Conservation (phyloP, 257 asterid genomes). For the Ehretia macrophylla region DNA sequence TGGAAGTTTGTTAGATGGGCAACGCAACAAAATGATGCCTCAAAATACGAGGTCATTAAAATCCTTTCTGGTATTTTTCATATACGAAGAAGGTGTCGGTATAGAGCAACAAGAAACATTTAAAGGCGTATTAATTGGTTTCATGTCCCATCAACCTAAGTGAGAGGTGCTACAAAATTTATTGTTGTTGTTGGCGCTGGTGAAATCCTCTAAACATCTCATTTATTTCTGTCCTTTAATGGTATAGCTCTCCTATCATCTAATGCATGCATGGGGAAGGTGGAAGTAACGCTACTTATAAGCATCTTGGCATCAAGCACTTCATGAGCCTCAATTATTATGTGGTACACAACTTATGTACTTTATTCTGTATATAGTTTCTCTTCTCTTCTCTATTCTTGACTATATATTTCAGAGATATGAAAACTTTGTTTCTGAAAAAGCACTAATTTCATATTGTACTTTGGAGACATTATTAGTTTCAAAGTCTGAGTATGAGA, state of each 20-base stretch:
- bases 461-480: too few relatives aligned
- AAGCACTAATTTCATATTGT: too few relatives aligned
- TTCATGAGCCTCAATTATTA: background rate
- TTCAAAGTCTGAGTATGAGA: too few relatives aligned
- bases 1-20: background rate
- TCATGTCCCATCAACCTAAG: too few relatives aligned
- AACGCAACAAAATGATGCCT: background rate
- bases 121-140: background rate
- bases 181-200: slow-evolving; percentile 1
- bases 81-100: background rate
- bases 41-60: background rate
- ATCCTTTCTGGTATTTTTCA: background rate
- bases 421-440: too few relatives aligned
- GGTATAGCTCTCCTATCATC: background rate
- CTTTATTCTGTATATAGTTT: background rate
- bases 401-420: too few relatives aligned
- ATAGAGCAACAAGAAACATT: background rate
- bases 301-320: background rate
- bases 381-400: too few relatives aligned
- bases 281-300: background rate
- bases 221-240: background rate
- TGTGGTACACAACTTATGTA: background rate
- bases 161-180: too few relatives aligned
- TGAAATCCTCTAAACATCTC: background rate
- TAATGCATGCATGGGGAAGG: background rate